Conservation (phyloP, 139 green algal genomes). For the Ulvella scutata region DNA sequence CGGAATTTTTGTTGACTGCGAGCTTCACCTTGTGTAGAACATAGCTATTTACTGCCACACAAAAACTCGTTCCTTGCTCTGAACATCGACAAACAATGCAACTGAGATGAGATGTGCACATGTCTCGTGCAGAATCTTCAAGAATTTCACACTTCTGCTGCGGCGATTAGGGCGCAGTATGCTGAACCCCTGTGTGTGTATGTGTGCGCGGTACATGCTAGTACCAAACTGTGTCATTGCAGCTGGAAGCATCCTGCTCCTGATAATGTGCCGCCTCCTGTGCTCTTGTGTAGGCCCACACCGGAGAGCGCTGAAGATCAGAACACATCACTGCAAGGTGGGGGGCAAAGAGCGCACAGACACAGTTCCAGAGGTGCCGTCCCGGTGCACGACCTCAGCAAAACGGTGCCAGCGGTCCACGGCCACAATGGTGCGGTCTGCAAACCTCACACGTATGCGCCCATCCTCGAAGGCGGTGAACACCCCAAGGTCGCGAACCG, state of each 20-base stretch:
- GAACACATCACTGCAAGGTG: not conserved
- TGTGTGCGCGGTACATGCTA: not conserved
- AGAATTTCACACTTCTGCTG: too few species aligned
- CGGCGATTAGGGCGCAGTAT: too few species aligned
- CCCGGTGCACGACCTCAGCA: slow-evolving; percentile 17
- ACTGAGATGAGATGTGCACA: too few species aligned
- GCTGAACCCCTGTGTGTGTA: not conserved
- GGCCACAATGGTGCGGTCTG: slow-evolving; percentile 39
- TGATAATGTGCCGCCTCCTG: not conserved
- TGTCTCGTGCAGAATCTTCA: too few species aligned
- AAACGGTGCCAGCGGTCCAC: slow-evolving; percentile 13
- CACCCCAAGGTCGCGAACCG: slow-evolving; percentile 17
- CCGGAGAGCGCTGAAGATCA: not conserved
- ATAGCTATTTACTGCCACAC: too few species aligned
- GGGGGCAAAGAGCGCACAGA: not conserved
- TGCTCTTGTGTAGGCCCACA: too few species aligned
- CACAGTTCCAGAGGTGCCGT: slow-evolving; percentile 17
- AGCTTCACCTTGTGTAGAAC: too few species aligned
- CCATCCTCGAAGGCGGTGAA: slow-evolving; percentile 42
- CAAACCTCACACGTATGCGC: slow-evolving; percentile 31
- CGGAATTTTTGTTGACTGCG: too few species aligned
- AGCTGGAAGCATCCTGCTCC: not conserved
- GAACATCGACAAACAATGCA: too few species aligned
- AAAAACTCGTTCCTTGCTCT: too few species aligned
- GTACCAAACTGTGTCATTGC: not conserved